Base-by-base conservation (phyloP, 2,329 filamentous ascomycete species). In the Mollisiaceae sp. region DNA sequence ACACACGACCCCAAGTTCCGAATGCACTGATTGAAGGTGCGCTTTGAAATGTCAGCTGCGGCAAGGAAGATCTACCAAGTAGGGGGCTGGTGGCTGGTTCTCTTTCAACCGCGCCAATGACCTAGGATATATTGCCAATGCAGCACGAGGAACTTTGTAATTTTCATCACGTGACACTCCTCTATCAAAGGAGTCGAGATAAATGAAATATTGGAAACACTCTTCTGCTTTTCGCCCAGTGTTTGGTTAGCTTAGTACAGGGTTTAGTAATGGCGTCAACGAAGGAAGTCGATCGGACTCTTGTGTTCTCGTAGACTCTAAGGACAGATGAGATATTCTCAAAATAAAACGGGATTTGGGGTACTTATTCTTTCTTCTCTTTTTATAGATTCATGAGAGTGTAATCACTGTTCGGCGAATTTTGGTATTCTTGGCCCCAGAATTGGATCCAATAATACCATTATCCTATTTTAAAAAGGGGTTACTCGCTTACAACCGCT, bases 11-110 rank as follows among this genome's bases (percentile, higher is more conserved):
- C 20, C 27, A 52, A 14, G 63, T 65, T 3, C 63, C 63, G 8
- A 65, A 65, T 32, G 63, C 56, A 2, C 9, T 65, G 1, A 65
- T 65, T 41, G 63, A 65, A 55, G 63, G 43, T 22, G 38, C 59
- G 4, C 43, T 65, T 2, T 65, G 63, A 54, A 62, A 52, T n/a
- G 20, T 62, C 59, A 18, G 22, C 41, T 15, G 50, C 50, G 22
- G 62, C 59, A 39, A 35, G 63, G 6, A 65, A 65, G 55, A 62
- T 65, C 14, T 65, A 65, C 27, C 63, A 65, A 27, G 41, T 65
- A n/a, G n/a, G n/a, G n/a, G n/a, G n/a, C n/a, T n/a, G 59, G 63
- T 8, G 63, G 63, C 20, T 62, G 63, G 63, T 65, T 65, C 56
- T 65, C 63, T 3, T 35, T 38, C 52, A 65, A 65, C 45, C 59